These are phyloP conservation scores for Musa itinerans DNA, from an alignment of 176 grass and related monocot species.

Conservation along the genomic window DNA sequence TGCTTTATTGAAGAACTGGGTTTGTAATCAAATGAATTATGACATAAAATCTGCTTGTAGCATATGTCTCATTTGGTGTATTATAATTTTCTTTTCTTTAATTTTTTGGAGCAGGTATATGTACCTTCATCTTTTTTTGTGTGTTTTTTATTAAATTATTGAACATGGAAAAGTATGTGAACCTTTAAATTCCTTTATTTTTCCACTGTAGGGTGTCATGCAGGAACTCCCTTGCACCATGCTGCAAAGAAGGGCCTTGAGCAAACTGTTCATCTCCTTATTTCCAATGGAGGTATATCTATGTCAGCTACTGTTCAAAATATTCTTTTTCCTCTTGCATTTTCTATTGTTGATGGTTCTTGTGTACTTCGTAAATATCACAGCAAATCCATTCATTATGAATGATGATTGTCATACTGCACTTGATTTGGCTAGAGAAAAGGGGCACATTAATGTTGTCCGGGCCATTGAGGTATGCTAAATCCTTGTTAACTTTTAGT, in stretches of 20 bases:
- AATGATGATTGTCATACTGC: slow-evolving; percentile 91
- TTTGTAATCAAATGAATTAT: no score
- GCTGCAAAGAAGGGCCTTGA: slow-evolving; percentile 85
- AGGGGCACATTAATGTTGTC: slow-evolving; percentile 76
- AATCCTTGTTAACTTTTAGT: neutral
- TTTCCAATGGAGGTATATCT: slow-evolving; percentile 67
- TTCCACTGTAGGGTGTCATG: slow-evolving; percentile 42
- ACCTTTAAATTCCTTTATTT: neutral
- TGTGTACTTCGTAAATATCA: slow-evolving; percentile 7
- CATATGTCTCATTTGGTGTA: no score
- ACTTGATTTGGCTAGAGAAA: slow-evolving; percentile 95
- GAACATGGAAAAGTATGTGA: neutral
- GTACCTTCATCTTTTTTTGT: neutral
- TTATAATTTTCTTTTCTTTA: neutral
- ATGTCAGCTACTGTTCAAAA: neutral
- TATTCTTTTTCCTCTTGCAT: neutral
- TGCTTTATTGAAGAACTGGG: no score
- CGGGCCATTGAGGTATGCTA: slow-evolving; percentile 76
- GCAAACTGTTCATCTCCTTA: slow-evolving; percentile 66
- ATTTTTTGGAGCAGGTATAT: neutral
- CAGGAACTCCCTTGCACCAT: slow-evolving; percentile 89
- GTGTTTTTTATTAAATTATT: neutral
- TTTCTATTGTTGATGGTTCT: neutral
- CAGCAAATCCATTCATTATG: slow-evolving; percentile 78
- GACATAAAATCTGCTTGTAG: no score